phyloP scores from a whole-genome alignment of 2,329 filamentous ascomycete genomes.

The Gaeumannomyces sp. region DNA sequence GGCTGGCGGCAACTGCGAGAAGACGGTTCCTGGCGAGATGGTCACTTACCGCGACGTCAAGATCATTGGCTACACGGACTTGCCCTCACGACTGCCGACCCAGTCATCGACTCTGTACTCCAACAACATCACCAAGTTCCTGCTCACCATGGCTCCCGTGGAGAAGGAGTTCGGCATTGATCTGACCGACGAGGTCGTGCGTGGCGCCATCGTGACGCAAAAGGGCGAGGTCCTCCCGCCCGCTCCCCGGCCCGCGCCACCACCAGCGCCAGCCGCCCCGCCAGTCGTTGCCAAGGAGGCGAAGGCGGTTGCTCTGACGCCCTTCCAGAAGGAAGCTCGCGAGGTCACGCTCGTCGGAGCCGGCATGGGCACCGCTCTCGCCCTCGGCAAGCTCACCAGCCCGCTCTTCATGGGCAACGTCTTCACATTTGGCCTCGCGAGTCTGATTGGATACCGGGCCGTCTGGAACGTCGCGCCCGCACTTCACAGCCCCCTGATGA shows the following conservation, averaged over 20 bases:
- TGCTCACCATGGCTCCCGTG: constrained; percentile 73
- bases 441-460: constrained; percentile 79
- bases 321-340: constrained; percentile 73
- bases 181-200: constrained; percentile 76
- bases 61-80: constrained; percentile 82
- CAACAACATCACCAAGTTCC: constrained; percentile 87
- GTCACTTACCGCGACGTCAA: constrained; percentile 70
- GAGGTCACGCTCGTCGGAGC: constrained; percentile 70
- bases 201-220: constrained; percentile 75
- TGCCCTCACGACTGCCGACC: constrained; percentile 79
- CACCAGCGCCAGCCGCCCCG: constrained; percentile 46
- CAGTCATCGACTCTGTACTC: constrained; percentile 88
- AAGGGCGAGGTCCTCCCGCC: constrained; percentile 71
- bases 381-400: constrained; percentile 72
- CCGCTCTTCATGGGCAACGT: constrained; percentile 84
- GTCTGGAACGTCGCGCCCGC: constrained; percentile 83
- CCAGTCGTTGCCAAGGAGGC: constrained; percentile 45
- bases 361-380: constrained; percentile 69
- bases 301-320: constrained; percentile 64
- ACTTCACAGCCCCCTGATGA: constrained; percentile 85
- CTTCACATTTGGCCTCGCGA: constrained; percentile 78
- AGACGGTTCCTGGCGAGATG: constrained; percentile 68
- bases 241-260: constrained; percentile 61
- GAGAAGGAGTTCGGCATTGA: constrained; percentile 77
- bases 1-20: constrained; percentile 81